Evolutionary conservation across 2,329 filamentous ascomycete species (phyloP), one percentile per base, ranked within the genome.

Genomic region (Chalaropsis thielavioides): DNA sequence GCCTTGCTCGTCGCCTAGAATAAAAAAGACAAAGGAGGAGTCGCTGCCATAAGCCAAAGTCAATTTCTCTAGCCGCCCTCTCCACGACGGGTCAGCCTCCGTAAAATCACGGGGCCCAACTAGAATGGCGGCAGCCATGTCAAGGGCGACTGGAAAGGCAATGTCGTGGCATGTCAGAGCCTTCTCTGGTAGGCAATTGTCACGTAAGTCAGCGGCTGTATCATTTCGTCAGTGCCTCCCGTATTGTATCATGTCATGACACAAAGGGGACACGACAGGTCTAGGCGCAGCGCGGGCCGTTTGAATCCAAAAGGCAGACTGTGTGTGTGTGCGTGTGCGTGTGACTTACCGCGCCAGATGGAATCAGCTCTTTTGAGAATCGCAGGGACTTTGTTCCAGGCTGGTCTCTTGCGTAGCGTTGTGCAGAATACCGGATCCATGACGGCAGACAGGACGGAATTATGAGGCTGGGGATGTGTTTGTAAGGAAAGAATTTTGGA

Each of bases 91-190:
- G 8, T 63, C 60, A 1, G 35, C 35, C 40, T 63, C 59, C 13
- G 4, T 41, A 4, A 46, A n/a, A 2, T 54, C 40, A 38, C 59
- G 51, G 19, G 64, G 63, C 7, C 61, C 43, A 27, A 61, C 60
- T 8, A 64, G 59, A 15, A 51, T 35, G 19, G 60, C 58, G 35
- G 62, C 59, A 44, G 58, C 62, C 8, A 44, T 61, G 3, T 64
- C 56, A 27, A 54, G 24, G n/a, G 44, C 62, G 22, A 78, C 64
- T 3, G 72, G 72, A 44, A 82, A 72, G 15, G 76, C 76, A 38
- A 81, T 69, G 68, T 82, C 80, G 67, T 81, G 76, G 1, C 73
- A 75, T 17, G 72, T 69, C 2, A 82, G 71, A 17, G 69, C 71
- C 2, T 70, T 69, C 70, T 81, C 80, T 81, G 59, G 8, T 49